Conservation (phyloP, 441 rosid genomes). For the Populus hybrid region DNA sequence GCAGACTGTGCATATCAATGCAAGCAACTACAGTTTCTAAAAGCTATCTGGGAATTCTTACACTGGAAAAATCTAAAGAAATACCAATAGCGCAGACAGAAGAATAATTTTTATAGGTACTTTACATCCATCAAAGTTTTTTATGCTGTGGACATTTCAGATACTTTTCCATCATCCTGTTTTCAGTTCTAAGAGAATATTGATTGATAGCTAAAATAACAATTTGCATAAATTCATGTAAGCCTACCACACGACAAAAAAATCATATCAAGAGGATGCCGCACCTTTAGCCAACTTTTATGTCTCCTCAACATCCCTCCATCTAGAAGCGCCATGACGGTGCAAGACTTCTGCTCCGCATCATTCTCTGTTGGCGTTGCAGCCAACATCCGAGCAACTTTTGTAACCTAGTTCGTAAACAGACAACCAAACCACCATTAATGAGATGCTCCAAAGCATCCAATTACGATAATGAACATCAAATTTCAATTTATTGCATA, state of each 20-base stretch:
- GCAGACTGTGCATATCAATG: background rate
- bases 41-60: background rate
- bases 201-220: background rate
- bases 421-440: constrained; percentile 4
- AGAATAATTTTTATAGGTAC: too few relatives aligned
- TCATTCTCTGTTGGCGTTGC: constrained; percentile 43
- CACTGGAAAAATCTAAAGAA: background rate
- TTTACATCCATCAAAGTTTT: background rate
- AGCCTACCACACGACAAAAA: background rate
- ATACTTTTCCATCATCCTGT: too few relatives aligned
- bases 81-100: background rate
- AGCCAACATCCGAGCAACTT: constrained; percentile 78
- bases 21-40: background rate
- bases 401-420: constrained; percentile 50
- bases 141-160: too few relatives aligned
- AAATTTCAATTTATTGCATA: background rate
- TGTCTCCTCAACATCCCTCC: constrained; percentile 80
- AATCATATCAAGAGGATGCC: background rate
- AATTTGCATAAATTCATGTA: background rate
- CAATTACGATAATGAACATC: background rate
- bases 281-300: constrained; percentile 86
- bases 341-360: constrained; percentile 46
- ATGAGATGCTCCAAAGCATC: background rate
- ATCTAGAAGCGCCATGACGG: constrained; percentile 87
- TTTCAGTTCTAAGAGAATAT: background rate